phyloP scores from a whole-genome alignment of 192 early-diverging fungal genomes.

The Chytriomyces confervae region DNA sequence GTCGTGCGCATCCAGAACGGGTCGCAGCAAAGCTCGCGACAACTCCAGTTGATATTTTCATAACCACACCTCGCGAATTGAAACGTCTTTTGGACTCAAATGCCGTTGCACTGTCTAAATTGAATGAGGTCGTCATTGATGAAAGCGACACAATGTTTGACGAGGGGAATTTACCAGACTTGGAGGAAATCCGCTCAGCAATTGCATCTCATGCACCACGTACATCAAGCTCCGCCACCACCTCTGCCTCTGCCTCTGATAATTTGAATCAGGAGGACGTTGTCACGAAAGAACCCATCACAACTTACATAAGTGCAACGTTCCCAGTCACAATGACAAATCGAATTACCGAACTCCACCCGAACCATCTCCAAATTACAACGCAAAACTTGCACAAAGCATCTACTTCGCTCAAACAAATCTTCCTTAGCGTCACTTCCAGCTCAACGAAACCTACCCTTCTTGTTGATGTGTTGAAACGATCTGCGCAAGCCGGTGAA shows the following conservation, averaged over 20 bases:
- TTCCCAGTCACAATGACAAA: slow-evolving; percentile 65
- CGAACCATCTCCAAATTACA: slow-evolving; percentile 65
- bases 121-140: slow-evolving; percentile 81
- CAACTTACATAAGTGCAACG: slow-evolving; percentile 54
- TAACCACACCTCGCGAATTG: slow-evolving; percentile 79
- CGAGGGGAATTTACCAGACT: slow-evolving; percentile 74
- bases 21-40: slow-evolving; percentile 46
- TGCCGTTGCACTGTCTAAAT: slow-evolving; percentile 64
- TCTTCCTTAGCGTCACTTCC: slow-evolving; percentile 78
- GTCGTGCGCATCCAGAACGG: slow-evolving; percentile 16
- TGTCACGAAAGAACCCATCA: slow-evolving; percentile 36
- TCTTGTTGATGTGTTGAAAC: slow-evolving; percentile 72
- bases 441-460: slow-evolving; percentile 70
- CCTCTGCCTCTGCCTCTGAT: background rate
- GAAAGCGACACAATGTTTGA: slow-evolving; percentile 96
- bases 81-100: slow-evolving; percentile 58
- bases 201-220: background rate
- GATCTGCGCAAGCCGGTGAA: slow-evolving; percentile 55
- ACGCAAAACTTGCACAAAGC: slow-evolving; percentile 82
- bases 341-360: slow-evolving; percentile 59
- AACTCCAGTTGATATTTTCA: slow-evolving; percentile 81
- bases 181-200: slow-evolving; percentile 50
- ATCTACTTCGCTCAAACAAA: slow-evolving; percentile 75
- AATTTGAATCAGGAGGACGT: slow-evolving; percentile 50
- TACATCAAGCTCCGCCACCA: background rate